Conservation (phyloP, 1,139 yeast genomes). For the Lodderomyces elongisporus region DNA sequence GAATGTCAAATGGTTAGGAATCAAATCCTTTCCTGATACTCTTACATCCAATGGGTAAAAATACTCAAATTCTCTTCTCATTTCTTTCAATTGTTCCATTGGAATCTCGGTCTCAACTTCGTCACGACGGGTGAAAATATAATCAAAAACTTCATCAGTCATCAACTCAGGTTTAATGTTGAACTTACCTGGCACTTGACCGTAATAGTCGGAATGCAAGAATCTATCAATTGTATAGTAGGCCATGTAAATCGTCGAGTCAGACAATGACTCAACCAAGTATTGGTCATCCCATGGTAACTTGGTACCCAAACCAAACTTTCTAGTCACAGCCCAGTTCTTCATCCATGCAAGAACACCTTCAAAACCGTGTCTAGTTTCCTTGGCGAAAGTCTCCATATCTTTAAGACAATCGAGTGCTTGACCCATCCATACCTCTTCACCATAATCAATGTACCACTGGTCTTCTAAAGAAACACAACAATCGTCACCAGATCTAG, state of each 20-base stretch:
- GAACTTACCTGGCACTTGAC: constrained; percentile 67
- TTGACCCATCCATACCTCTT: constrained; percentile 80
- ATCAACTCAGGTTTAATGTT: constrained; percentile 75
- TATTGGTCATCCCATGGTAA: constrained; percentile 97
- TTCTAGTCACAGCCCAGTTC: constrained; percentile 98
- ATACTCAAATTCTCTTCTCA: constrained; percentile 93
- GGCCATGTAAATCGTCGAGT: constrained; percentile 94
- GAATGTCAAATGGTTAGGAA: constrained; percentile 96
- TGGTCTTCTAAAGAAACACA: constrained; percentile 97
- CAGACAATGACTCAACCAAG: constrained; percentile 91
- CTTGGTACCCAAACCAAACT: constrained; percentile 92
- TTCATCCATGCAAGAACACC: constrained; percentile 94
- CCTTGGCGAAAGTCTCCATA: constrained; percentile 79
- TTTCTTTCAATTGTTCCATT: constrained; percentile 54
- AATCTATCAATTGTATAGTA: constrained; percentile 88
- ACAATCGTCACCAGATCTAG: constrained; percentile 97
- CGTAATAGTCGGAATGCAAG: constrained; percentile 83
- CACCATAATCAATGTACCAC: constrained; percentile 98
- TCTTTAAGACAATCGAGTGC: constrained; percentile 74
- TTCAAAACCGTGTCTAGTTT: constrained; percentile 89
- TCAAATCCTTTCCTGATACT: constrained; percentile 93
- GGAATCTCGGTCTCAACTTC: constrained; percentile 59
- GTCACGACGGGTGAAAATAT: constrained; percentile 73
- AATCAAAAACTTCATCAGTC: constrained; percentile 94
- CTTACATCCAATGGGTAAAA: constrained; percentile 92